Percentiles rank a stretch among this genome's conserved stretches.
phyloP scores from a whole-genome alignment of 78 protist genomes.

The Dictyostelium purpureum region DNA sequence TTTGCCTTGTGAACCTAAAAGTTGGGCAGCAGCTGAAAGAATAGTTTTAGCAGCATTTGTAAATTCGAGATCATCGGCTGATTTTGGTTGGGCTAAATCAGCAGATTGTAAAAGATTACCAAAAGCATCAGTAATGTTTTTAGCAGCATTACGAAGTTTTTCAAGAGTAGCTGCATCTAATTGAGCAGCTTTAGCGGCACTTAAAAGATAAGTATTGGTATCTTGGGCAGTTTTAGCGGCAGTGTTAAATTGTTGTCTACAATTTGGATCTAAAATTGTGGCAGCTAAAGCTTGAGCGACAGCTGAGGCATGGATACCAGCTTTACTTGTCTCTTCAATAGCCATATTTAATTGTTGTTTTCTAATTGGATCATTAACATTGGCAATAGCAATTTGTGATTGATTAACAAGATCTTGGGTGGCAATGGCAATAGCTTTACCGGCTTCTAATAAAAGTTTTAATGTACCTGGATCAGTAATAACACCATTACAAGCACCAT shows the following conservation, averaged over 20 bases:
- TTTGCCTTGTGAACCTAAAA: constrained; percentile 49
- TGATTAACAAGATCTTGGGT: constrained; percentile 72
- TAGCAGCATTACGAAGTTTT: constrained; percentile 31
- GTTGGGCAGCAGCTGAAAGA: constrained; percentile 56
- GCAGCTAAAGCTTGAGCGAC: constrained; percentile 75
- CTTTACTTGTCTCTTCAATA: not conserved
- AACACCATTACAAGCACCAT: constrained; percentile 72
- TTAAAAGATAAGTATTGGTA: constrained; percentile 12
- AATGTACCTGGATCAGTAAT: constrained; percentile 75
- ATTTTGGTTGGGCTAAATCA: constrained; percentile 67
- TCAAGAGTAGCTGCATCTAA: constrained; percentile 56
- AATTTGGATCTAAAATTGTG: constrained; percentile 73
- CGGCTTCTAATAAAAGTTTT: constrained; percentile 58
- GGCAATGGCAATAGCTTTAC: constrained; percentile 78
- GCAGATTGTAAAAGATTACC: constrained; percentile 59
- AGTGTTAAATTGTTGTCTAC: constrained; percentile 54
- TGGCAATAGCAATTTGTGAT: not conserved
- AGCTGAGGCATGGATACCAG: constrained; percentile 57
- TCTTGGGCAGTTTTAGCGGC: constrained; percentile 78
- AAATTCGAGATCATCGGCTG: constrained; percentile 76
- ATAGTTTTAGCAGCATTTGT: constrained; percentile 57
- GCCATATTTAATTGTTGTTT: constrained; percentile 43
- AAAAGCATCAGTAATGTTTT: constrained; percentile 73
- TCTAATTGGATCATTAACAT: constrained; percentile 38
- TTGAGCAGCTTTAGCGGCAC: constrained; percentile 44